A percentile compares a stretch with the other conserved stretches of the same genome.
phyloP scores from a whole-genome alignment of 148 eudicot genomes.

The Rhododendron ferrugineum region DNA sequence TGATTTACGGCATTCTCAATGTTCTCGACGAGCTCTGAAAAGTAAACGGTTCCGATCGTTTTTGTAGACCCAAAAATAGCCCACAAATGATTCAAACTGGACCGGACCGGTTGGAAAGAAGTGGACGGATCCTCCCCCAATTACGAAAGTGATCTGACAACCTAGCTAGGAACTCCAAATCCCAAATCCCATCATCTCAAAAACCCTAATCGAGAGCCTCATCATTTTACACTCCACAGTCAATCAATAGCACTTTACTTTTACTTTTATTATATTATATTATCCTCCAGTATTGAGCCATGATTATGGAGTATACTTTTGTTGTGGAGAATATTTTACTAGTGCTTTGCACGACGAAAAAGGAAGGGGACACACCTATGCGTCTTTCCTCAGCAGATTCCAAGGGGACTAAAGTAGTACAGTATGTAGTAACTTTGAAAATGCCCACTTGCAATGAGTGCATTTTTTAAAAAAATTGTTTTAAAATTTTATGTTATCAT shows the following conservation, averaged over 20 bases:
- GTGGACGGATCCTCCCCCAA: no score
- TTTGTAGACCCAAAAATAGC: no score
- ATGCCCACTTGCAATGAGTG: not conserved
- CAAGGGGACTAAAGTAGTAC: not conserved
- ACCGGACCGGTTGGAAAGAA: no score
- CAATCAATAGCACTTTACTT: not conserved
- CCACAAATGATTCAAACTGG: no score
- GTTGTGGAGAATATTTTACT: not conserved
- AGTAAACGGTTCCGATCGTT: no score
- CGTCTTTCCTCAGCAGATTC: slow-evolving; percentile 22
- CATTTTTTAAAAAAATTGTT: not conserved
- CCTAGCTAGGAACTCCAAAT: not conserved
- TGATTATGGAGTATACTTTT: not conserved
- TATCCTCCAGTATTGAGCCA: not conserved
- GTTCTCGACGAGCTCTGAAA: no score
- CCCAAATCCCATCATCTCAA: not conserved
- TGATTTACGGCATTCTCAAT: no score
- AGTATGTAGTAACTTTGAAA: not conserved
- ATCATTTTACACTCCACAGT: slow-evolving; percentile 2
- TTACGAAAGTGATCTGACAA: not conserved
- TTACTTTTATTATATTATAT: not conserved
- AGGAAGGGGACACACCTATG: not conserved
- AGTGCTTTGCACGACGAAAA: not conserved
- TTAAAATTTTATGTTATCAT: not conserved
- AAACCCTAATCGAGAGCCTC: slow-evolving; percentile 6